Evolutionary conservation across 2,329 filamentous ascomycete species (phyloP).

Genomic region (Penicillium sp.): DNA sequence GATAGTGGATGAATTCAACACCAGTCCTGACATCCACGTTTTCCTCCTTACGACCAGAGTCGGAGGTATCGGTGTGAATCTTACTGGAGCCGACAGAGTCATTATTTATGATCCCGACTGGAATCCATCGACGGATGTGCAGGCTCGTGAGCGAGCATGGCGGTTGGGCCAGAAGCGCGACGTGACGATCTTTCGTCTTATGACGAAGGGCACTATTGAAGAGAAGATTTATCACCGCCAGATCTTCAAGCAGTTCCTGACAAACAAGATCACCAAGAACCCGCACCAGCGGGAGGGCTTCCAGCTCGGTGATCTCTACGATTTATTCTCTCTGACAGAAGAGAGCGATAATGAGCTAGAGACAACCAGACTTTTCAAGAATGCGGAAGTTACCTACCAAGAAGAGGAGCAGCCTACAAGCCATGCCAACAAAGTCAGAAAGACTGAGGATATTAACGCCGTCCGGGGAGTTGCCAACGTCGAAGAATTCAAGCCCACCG

Average conservation of each 20-base stretch:
- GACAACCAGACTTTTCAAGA: constrained; percentile 79
- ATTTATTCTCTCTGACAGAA: constrained; percentile 76
- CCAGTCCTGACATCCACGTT: constrained; percentile 68
- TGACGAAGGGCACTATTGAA: constrained; percentile 96
- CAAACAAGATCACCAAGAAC: constrained; percentile 91
- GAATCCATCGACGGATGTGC: constrained; percentile 95
- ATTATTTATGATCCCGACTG: constrained; percentile 99
- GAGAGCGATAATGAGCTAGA: constrained; percentile 67
- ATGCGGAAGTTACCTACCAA: constrained; percentile 69
- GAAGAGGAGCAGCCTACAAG: constrained; percentile 26
- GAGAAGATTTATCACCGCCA: constrained; percentile 99
- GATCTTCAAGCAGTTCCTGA: constrained; percentile 96
- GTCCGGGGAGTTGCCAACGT: constrained; percentile 59
- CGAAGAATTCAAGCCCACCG: constrained; percentile 57
- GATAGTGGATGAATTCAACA: constrained; percentile 91
- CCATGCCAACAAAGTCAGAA: neutral
- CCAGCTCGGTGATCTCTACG: constrained; percentile 81
- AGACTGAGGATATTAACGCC: constrained; percentile 48
- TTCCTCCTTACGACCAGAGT: constrained; percentile 95
- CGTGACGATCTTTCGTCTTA: constrained; percentile 93
- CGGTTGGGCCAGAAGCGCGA: constrained; percentile 89
- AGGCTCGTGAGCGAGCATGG: constrained; percentile 94
- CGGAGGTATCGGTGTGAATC: constrained; percentile 85
- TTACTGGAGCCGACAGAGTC: constrained; percentile 90
- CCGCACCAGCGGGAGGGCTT: constrained; percentile 90